These are phyloP conservation scores for Sungouiozyma ichnusensis DNA, from an alignment of 805 yeast genomes.

Conservation along the genomic window DNA sequence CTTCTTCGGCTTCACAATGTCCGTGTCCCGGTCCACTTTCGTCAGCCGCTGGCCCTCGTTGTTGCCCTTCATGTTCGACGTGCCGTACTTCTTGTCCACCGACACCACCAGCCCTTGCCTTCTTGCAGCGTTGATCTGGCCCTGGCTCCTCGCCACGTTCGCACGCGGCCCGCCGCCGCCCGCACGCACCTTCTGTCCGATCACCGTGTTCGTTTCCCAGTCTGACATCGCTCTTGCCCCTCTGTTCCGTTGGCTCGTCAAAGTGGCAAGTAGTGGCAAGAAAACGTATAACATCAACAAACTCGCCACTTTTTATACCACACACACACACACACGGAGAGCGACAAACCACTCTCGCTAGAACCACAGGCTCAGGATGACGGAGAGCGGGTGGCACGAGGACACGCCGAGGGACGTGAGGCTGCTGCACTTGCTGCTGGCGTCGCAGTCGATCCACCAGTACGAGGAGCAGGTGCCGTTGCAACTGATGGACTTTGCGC, in stretches of 20 bases:
- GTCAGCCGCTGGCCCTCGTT: conserved; percentile 94
- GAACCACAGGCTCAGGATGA: background rate
- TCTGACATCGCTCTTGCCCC: conserved; percentile 38
- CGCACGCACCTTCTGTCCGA: conserved; percentile 80
- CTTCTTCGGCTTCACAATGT: conserved; percentile 86
- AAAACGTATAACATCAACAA: background rate
- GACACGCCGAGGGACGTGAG: conserved; percentile 79
- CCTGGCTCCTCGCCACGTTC: conserved; percentile 65
- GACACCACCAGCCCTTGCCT: conserved; percentile 82
- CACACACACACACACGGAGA: background rate
- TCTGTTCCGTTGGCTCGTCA: background rate
- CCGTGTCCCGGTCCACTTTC: conserved; percentile 86
- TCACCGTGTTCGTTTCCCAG: conserved; percentile 87
- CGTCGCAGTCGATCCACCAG: conserved; percentile 82
- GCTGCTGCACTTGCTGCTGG: conserved; percentile 77
- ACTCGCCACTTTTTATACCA: background rate
- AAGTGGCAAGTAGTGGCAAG: background rate
- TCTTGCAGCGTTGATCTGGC: conserved; percentile 86
- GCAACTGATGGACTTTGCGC: conserved; percentile 95
- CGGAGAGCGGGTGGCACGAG: conserved; percentile 16
- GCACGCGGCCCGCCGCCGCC: conserved; percentile 87
- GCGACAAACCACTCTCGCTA: background rate
- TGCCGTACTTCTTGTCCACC: conserved; percentile 85
- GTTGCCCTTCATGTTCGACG: conserved; percentile 50
- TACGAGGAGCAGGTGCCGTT: conserved; percentile 95